phyloP scores from a whole-genome alignment of 805 yeast genomes.

The Schizosaccharomyces japonicus region DNA sequence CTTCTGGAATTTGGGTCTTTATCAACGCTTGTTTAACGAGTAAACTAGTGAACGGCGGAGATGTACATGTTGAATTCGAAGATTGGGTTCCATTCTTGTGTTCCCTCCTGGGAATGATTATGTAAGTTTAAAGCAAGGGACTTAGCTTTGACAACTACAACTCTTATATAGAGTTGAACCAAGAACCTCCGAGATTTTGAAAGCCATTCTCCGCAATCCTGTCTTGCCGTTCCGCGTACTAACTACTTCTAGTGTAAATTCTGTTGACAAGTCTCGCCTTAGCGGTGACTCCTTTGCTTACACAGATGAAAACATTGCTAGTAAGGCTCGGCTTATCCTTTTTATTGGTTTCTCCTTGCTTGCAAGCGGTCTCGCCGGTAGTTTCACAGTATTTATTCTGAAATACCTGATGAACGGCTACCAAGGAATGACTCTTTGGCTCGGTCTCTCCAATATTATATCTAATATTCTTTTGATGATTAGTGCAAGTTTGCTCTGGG shows the following conservation, averaged over 20 bases:
- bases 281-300: conserved; percentile 20
- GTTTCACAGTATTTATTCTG: conserved; percentile 53
- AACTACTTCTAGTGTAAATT: conserved; percentile 21
- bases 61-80: conserved; percentile 66
- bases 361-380: conserved; percentile 87
- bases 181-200: too few species aligned
- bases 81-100: conserved; percentile 93
- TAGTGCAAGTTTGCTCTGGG: conserved; percentile 76
- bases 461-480: conserved; percentile 60
- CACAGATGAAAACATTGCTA: conserved; percentile 31
- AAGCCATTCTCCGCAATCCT: background rate
- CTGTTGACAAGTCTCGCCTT: conserved; percentile 43
- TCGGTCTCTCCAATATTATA: conserved; percentile 78
- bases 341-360: conserved; percentile 79
- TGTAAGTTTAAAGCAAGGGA: conserved; percentile 1
- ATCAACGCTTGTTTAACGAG: conserved; percentile 76
- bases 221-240: background rate
- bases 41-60: conserved; percentile 60
- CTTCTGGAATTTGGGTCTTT: conserved; percentile 73
- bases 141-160: conserved; percentile 11
- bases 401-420: conserved; percentile 62
- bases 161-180: background rate
- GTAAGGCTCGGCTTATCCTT: conserved; percentile 82
- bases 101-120: conserved; percentile 66
- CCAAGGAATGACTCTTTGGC: conserved; percentile 68